Conservation (phyloP, 352 stramenopile species). For the Blastocystis sp. region DNA sequence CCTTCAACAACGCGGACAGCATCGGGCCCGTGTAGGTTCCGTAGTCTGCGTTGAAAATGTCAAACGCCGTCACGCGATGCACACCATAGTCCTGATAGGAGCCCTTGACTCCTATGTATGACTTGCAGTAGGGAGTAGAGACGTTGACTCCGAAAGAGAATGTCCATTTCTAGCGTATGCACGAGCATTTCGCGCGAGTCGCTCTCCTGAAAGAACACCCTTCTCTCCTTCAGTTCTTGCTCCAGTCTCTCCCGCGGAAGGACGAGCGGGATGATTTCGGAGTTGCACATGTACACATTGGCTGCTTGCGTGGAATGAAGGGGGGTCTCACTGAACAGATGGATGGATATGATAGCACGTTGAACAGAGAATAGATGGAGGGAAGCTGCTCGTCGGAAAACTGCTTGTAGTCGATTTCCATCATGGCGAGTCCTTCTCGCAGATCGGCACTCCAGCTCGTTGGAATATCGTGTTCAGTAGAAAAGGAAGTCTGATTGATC, state of each 20-base stretch:
- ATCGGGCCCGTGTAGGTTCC: constrained; percentile 14
- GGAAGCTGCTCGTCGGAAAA: constrained; percentile 1
- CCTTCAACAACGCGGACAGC: neutral
- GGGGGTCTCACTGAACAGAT: no score
- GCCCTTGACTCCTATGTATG: neutral
- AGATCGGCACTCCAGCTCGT: constrained; percentile 22
- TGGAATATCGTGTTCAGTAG: constrained; percentile 24
- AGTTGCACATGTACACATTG: constrained; percentile 16
- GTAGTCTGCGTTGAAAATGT: constrained; percentile 1
- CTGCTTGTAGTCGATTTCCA: neutral
- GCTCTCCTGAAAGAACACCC: constrained; percentile 3
- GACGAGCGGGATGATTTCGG: neutral
- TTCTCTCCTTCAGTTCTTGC: neutral
- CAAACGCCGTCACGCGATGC: constrained; percentile 3
- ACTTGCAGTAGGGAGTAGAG: neutral
- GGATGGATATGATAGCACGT: constrained; percentile 12
- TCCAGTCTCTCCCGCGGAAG: neutral
- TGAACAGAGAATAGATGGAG: neutral
- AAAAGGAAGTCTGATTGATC: neutral
- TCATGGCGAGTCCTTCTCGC: constrained; percentile 13
- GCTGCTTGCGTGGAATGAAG: neutral
- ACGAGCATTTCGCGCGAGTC: neutral
- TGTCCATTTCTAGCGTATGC: constrained; percentile 27
- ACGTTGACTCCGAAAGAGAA: neutral
- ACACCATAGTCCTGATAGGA: constrained; percentile 7